phyloP scores from a whole-genome alignment of 164 flowering plant genomes.

The Vitis cinerea region DNA sequence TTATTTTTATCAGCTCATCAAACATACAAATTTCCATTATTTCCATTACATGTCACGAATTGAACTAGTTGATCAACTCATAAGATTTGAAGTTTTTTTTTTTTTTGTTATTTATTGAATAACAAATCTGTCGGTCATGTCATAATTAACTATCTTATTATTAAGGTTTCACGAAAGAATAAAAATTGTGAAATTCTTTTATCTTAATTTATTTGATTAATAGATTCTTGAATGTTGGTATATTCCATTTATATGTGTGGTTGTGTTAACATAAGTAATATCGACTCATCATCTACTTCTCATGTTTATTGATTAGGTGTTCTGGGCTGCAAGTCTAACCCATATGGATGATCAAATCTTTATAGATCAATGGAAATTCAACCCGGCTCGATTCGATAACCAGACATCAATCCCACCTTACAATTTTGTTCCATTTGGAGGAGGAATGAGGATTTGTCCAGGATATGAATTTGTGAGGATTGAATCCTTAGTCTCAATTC shows the following conservation, averaged over 20 bases:
- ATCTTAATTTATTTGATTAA: no score
- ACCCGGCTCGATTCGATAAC: conserved; percentile 20
- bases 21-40: no score
- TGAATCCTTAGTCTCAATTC: conserved; percentile 16
- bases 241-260: background rate
- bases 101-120: no score
- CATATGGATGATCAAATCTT: conserved; percentile 19
- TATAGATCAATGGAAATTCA: conserved; percentile 11
- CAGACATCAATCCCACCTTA: conserved; percentile 18
- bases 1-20: background rate
- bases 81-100: no score
- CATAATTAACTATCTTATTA: no score
- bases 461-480: conserved; percentile 29
- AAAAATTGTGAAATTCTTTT: no score
- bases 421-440: conserved; percentile 21
- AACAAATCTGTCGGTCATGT: no score
- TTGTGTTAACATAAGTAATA: background rate
- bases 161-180: no score
- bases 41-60: no score
- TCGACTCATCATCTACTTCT: no score
- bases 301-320: background rate
- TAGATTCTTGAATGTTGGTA: no score
- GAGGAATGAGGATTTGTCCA: conserved; percentile 9
- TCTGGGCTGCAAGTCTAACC: conserved; percentile 16
- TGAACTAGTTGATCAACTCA: no score